Conservation (phyloP, 768 basidiomycete genomes). For the Amyloporia xantha region DNA sequence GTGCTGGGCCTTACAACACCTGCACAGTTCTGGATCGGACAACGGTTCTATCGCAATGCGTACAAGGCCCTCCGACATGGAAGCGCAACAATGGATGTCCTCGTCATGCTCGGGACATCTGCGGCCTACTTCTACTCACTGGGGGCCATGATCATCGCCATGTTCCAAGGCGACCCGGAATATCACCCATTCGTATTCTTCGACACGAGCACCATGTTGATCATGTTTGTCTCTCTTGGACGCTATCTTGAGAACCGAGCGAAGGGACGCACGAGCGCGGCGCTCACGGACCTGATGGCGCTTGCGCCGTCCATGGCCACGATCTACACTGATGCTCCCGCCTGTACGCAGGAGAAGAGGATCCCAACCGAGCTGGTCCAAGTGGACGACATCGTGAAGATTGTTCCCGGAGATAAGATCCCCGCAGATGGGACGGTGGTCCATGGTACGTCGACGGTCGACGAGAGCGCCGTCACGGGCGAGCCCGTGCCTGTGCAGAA, state of each 20-base stretch:
- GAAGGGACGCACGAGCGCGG: conserved; percentile 95
- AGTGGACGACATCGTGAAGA: conserved; percentile 86
- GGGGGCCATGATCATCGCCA: conserved; percentile 56
- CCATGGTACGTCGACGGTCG: conserved; percentile 78
- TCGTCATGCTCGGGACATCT: conserved; percentile 91
- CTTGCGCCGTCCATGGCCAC: conserved; percentile 93
- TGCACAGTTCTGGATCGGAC: conserved; percentile 88
- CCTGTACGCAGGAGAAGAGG: conserved; percentile 79
- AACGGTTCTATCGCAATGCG: conserved; percentile 81
- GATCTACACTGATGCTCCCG: conserved; percentile 83
- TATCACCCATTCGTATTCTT: conserved; percentile 89
- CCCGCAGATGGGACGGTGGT: conserved; percentile 93
- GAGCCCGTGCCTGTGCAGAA: conserved; percentile 89
- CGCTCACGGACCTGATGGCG: conserved; percentile 93
- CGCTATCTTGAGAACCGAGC: conserved; percentile 95
- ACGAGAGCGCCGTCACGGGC: conserved; percentile 96
- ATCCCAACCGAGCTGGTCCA: conserved; percentile 93
- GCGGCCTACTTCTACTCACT: conserved; percentile 92
- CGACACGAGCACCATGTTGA: conserved; percentile 98
- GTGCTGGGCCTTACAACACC: conserved; percentile 77
- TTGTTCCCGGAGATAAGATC: conserved; percentile 94
- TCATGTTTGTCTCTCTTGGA: conserved; percentile 94
- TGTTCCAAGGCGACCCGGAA: conserved; percentile 54
- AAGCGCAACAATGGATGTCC: conserved; percentile 95
- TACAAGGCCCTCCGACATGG: conserved; percentile 88